Conservation (phyloP, 2,329 filamentous ascomycete genomes). For the Xylariaceae sp. region DNA sequence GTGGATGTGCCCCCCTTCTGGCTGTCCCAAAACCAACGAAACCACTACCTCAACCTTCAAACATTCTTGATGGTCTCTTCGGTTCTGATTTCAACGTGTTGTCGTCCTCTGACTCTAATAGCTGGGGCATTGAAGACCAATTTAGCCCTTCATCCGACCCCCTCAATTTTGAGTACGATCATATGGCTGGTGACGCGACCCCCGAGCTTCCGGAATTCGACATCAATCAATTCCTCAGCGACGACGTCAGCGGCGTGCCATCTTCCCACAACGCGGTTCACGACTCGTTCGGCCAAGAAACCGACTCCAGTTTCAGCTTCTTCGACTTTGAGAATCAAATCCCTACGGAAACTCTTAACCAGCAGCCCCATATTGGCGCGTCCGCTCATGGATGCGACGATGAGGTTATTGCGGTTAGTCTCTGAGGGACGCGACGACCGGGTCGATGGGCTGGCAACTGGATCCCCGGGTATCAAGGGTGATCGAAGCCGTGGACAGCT, state of each 20-base stretch:
- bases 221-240: conserved; percentile 50
- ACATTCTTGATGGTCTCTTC: conserved; percentile 62
- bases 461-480: conserved; percentile 36
- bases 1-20: conserved; percentile 51
- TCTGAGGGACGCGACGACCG: conserved; percentile 51
- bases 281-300: conserved; percentile 47
- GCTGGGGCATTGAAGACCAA: conserved; percentile 70
- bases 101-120: conserved; percentile 66
- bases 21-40: conserved; percentile 41
- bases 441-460: conserved; percentile 37
- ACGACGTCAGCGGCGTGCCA: conserved; percentile 43
- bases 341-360: conserved; percentile 62
- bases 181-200: conserved; percentile 58
- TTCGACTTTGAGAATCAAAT: conserved; percentile 55
- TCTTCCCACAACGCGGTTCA: conserved; percentile 46
- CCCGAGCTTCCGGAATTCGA: conserved; percentile 40
- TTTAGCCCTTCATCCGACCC: conserved; percentile 68
- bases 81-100: conserved; percentile 63
- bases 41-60: conserved; percentile 50
- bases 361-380: conserved; percentile 70
- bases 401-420: conserved; percentile 66
- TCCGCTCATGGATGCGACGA: conserved; percentile 68
- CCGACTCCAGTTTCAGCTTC: conserved; percentile 48
- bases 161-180: conserved; percentile 61
- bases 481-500: conserved; percentile 33